Percentiles rank a stretch among this genome's conserved stretches.
Conservation (phyloP, 225 moss, liverwort and hornwort genomes). For the Sphagnum contortum region DNA sequence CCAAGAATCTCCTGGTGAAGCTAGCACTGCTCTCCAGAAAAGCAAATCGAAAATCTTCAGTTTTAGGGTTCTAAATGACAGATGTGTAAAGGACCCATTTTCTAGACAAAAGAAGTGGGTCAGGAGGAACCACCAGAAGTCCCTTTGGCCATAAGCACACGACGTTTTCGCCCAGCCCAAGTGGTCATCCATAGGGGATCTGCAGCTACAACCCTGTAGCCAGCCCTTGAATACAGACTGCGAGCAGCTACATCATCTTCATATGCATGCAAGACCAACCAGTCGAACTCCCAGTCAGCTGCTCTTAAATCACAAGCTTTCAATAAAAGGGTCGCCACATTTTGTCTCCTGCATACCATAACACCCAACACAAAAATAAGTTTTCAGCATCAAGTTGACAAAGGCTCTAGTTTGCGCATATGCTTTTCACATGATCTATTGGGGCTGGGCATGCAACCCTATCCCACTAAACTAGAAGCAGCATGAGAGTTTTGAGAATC, state of each 20-base stretch:
- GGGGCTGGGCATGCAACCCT: too few relatives aligned
- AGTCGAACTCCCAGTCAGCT: slow-evolving; percentile 69
- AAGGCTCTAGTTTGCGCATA: too few relatives aligned
- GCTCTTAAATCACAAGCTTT: slow-evolving; percentile 70
- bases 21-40: too few relatives aligned
- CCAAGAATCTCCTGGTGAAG: too few relatives aligned
- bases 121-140: slow-evolving; percentile 2
- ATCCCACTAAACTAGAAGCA: too few relatives aligned
- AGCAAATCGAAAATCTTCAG: too few relatives aligned
- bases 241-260: slow-evolving; percentile 82
- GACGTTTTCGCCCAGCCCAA: slow-evolving; percentile 68
- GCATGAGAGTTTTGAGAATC: too few relatives aligned
- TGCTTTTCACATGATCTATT: too few relatives aligned
- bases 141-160: slow-evolving; percentile 79
- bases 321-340: slow-evolving; percentile 77
- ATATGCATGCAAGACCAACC: slow-evolving; percentile 84
- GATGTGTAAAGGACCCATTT: too few relatives aligned
- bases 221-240: slow-evolving; percentile 67
- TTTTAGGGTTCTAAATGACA: too few relatives aligned
- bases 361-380: neutral
- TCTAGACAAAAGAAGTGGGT: too few relatives aligned
- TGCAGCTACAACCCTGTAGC: slow-evolving; percentile 56
- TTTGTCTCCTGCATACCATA: slow-evolving; percentile 55
- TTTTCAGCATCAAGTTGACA: too few relatives aligned
- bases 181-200: slow-evolving; percentile 85